A percentile compares a stretch with the other conserved stretches of the same genome.
Conservation (phyloP, 768 basidiomycete species). For the Boletus coccyginus region DNA sequence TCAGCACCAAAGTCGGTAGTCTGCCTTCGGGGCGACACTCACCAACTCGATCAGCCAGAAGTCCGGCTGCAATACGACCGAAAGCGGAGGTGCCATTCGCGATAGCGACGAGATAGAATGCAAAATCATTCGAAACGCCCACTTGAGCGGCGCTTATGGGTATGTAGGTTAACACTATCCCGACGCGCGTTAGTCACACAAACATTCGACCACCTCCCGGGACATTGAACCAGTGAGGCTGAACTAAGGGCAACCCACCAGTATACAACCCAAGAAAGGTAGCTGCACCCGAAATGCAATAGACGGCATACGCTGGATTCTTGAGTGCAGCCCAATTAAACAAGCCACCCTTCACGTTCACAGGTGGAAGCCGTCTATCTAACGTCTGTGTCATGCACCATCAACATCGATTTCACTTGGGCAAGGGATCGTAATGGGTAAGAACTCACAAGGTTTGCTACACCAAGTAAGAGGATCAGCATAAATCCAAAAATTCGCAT, state of each 20-base stretch:
- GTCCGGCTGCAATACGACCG: conserved; percentile 56
- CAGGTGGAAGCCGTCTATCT: conserved; percentile 52
- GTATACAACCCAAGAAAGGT: conserved; percentile 72
- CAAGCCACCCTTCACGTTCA: conserved; percentile 52
- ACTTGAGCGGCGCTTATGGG: conserved; percentile 51
- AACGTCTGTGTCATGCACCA: conserved; percentile 19
- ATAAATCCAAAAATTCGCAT: conserved; percentile 70
- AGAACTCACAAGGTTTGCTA: conserved; percentile 49
- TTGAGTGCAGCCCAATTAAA: conserved; percentile 52
- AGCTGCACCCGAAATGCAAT: conserved; percentile 53
- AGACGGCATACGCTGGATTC: conserved; percentile 48
- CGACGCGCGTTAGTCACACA: not conserved
- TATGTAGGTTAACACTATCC: conserved; percentile 64
- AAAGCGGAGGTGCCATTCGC: conserved; percentile 64
- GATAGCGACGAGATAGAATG: conserved; percentile 66
- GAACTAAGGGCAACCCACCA: conserved; percentile 31
- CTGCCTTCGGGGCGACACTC: not conserved
- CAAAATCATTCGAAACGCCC: conserved; percentile 48
- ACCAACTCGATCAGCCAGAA: conserved; percentile 56
- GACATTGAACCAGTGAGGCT: too few relatives aligned
- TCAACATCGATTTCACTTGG: not conserved
- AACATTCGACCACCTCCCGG: not conserved
- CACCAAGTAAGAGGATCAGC: conserved; percentile 46
- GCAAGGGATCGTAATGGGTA: not conserved
- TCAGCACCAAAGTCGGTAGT: not conserved